Conservation (phyloP, 805 yeast genomes). For the Hanseniaspora singularis region DNA sequence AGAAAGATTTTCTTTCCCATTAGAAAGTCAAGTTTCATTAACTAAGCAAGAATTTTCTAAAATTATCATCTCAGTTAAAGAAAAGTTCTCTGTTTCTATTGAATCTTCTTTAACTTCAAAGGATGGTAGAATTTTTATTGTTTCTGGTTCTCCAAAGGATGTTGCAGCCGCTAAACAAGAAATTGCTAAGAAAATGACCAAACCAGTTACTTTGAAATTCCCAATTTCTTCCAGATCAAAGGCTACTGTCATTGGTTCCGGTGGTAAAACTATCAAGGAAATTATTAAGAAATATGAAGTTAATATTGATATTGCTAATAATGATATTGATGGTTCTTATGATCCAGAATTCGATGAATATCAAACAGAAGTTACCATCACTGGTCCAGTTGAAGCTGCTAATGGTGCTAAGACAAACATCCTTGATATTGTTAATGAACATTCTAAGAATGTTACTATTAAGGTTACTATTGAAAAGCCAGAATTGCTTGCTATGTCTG, state of each 20-base stretch:
- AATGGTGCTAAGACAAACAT: conserved; percentile 60
- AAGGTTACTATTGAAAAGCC: conserved; percentile 32
- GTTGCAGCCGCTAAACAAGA: conserved; percentile 64
- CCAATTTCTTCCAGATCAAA: conserved; percentile 65
- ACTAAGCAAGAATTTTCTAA: conserved; percentile 56
- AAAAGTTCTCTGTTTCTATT: conserved; percentile 49
- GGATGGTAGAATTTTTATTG: conserved; percentile 69
- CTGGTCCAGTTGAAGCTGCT: conserved; percentile 79
- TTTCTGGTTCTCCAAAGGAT: conserved; percentile 58
- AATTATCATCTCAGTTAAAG: conserved; percentile 51
- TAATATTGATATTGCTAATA: conserved; percentile 45
- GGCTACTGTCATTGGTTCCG: conserved; percentile 73
- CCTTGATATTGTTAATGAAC: conserved; percentile 59
- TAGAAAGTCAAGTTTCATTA: conserved; percentile 53
- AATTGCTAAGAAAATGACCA: conserved; percentile 61
- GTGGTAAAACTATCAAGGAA: conserved; percentile 71
- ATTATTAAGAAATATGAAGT: conserved; percentile 58
- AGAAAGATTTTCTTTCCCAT: conserved; percentile 65
- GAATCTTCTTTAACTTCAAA: conserved; percentile 67
- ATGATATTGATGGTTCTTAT: conserved; percentile 28
- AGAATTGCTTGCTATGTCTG: conserved; percentile 28
- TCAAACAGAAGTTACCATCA: conserved; percentile 49
- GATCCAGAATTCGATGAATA: conserved; percentile 51
- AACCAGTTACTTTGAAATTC: conserved; percentile 52
- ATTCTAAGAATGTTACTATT: conserved; percentile 48